Evolutionary conservation across 1,284 basidiomycete species (phyloP).

Genomic region (Laetiporus sulphureus): DNA sequence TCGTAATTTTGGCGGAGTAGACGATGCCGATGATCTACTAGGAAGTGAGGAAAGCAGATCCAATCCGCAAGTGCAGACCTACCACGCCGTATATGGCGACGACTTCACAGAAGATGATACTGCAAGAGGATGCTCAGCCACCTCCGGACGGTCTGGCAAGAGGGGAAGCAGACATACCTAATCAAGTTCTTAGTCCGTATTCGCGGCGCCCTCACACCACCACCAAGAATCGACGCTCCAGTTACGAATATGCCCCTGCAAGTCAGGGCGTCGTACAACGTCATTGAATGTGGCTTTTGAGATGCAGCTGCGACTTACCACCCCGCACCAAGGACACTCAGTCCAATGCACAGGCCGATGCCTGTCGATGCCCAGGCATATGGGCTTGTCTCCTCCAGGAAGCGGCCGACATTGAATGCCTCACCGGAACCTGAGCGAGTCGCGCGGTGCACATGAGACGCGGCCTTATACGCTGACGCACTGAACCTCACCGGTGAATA

Average conservation of each 20-base stretch:
- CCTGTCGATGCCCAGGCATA: slow-evolving; percentile 91
- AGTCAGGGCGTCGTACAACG: background rate
- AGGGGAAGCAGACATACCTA: slow-evolving; percentile 48
- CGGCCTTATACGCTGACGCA: background rate
- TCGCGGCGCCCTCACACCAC: slow-evolving; percentile 89
- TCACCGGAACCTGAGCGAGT: slow-evolving; percentile 68
- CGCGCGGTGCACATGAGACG: background rate
- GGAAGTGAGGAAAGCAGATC: background rate
- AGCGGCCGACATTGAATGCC: slow-evolving; percentile 88
- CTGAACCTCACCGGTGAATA: slow-evolving; percentile 70
- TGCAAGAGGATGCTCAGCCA: slow-evolving; percentile 29
- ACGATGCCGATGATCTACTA: slow-evolving; percentile 88
- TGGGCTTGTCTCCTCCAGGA: slow-evolving; percentile 90
- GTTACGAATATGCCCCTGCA: slow-evolving; percentile 96
- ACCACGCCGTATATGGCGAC: slow-evolving; percentile 95
- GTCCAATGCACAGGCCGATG: slow-evolving; percentile 88
- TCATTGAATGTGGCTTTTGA: background rate
- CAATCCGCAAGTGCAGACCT: slow-evolving; percentile 26
- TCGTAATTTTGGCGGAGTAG: slow-evolving; percentile 74
- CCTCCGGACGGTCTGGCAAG: background rate
- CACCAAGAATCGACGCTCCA: slow-evolving; percentile 91
- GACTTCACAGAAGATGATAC: slow-evolving; percentile 99
- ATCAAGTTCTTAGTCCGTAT: slow-evolving; percentile 98
- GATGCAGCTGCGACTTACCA: slow-evolving; percentile 56
- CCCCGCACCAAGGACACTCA: slow-evolving; percentile 92